phyloP scores from a whole-genome alignment of 768 basidiomycete species.

The Coprinellus micaceus region DNA sequence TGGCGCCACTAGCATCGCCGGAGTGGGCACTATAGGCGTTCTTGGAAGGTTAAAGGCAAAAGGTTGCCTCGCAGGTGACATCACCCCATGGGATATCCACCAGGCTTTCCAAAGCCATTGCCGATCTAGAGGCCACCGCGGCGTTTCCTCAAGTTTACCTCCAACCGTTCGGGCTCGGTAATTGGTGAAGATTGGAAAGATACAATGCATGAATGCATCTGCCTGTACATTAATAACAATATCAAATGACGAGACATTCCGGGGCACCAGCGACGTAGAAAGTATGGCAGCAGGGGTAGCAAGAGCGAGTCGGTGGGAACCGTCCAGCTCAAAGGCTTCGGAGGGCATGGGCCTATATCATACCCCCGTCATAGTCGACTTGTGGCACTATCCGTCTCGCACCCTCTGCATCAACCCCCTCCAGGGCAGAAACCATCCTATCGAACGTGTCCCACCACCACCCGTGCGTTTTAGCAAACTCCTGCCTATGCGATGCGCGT shows the following conservation, averaged over 20 bases:
- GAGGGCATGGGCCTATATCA: no score
- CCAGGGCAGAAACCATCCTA: constrained; percentile 41
- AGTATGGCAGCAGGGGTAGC: no score
- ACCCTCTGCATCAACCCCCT: constrained; percentile 38
- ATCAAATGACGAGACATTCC: no score
- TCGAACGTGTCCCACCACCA: constrained; percentile 85
- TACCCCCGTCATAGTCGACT: constrained; percentile 31
- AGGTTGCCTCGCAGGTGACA: background rate
- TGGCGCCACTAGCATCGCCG: constrained; percentile 53
- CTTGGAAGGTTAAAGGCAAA: background rate
- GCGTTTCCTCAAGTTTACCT: no score
- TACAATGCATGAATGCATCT: no score
- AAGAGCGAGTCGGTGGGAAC: no score
- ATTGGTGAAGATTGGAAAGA: no score
- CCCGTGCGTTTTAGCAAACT: constrained; percentile 51
- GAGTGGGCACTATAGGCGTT: constrained; percentile 31
- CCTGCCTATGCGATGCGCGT: constrained; percentile 37
- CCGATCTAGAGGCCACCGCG: no score
- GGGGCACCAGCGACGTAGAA: no score
- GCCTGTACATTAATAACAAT: no score
- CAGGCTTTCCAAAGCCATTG: background rate
- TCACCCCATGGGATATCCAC: background rate
- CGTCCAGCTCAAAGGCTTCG: no score
- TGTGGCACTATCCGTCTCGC: constrained; percentile 50
- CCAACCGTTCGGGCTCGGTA: no score